A percentile compares a stretch with the other conserved stretches of the same genome.
These are phyloP conservation scores for Psilocybe cubensis DNA, from an alignment of 768 basidiomycete species.

Conservation along the genomic window DNA sequence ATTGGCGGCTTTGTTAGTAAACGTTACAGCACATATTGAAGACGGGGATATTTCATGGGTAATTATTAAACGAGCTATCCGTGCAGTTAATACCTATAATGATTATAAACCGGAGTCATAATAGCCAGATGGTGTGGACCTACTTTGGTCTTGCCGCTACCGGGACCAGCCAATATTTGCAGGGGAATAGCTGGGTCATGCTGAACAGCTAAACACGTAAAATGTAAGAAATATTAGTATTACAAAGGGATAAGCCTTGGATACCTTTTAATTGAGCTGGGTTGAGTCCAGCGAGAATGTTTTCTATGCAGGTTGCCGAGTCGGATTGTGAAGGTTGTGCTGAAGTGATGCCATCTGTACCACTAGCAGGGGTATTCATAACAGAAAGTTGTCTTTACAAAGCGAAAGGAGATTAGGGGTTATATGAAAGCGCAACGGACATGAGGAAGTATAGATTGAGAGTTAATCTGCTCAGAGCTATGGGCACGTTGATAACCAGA, in stretches of 20 bases:
- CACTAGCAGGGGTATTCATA: background rate
- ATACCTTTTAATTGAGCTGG: conserved; percentile 18
- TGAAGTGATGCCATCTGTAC: background rate
- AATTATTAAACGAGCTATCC: conserved; percentile 68
- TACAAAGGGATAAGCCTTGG: background rate
- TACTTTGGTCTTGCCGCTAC: conserved; percentile 72
- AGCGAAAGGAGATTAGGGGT: background rate
- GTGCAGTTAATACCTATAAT: conserved; percentile 66
- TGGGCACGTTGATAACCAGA: no score
- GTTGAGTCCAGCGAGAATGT: conserved; percentile 9
- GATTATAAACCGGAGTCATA: background rate
- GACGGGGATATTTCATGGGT: conserved; percentile 52
- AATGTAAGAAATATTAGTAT: background rate
- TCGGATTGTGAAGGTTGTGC: background rate
- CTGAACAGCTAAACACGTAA: conserved; percentile 54
- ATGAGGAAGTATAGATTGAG: no score
- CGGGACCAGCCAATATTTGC: conserved; percentile 84
- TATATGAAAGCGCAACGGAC: background rate
- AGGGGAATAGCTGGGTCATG: conserved; percentile 64
- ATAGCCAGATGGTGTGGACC: background rate
- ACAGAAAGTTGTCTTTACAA: background rate
- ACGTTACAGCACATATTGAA: conserved; percentile 79
- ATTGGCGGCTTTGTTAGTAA: conserved; percentile 89
- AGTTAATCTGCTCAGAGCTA: no score
- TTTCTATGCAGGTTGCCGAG: background rate